Base-by-base conservation (phyloP, 306 rosid genomes). In the Castanopsis chinensis region DNA sequence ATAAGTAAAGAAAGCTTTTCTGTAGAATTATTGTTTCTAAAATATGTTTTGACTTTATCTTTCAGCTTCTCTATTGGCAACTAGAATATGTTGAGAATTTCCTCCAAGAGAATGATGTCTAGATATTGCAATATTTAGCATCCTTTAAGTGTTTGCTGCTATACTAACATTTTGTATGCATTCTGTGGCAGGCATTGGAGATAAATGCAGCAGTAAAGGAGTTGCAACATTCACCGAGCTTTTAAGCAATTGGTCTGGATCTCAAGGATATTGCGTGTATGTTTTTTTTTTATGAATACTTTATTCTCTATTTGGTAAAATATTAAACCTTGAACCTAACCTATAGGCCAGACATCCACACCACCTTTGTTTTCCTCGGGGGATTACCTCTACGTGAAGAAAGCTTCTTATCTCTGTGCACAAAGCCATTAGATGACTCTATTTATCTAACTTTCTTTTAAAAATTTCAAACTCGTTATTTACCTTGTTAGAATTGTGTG, bases 251-350 rank as follows among this genome's bases (percentile, higher is more conserved):
- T 88, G 90, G 92, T 91, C 97, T 67, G 88, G 89, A 67, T 86
- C 93, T 71, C 86, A 82, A 80, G 93, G 93, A 86, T 79, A 88
- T 53, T 91, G 93, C 90, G 8, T 89, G 97, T 91, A 86, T 32
- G 93, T 53, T 60, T 25, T 69, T 65, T 78, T 18, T 80, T 41
- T 49, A 18, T 69, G 43, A 76, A 51, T 45, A 65, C 52, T 56
- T 58, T 55, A 70, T 37, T 49, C 78, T 65, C 14, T 43, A 13
- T 73, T 64, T 80, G 73, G 59, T 74, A 55, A 6, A 56, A 33
- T 59, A 45, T 72, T 32, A 57, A 69, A 20, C 37, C 72, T 74
- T 33, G 17, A 64, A 23, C 45, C 41, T 33, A 74, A 52, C 65
- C 69, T 35, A 52, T 52, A 75, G 76, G 75, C 55, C 67, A 71